phyloP scores from a whole-genome alignment of 805 yeast genomes.

The Myxozyma kluyveri region DNA sequence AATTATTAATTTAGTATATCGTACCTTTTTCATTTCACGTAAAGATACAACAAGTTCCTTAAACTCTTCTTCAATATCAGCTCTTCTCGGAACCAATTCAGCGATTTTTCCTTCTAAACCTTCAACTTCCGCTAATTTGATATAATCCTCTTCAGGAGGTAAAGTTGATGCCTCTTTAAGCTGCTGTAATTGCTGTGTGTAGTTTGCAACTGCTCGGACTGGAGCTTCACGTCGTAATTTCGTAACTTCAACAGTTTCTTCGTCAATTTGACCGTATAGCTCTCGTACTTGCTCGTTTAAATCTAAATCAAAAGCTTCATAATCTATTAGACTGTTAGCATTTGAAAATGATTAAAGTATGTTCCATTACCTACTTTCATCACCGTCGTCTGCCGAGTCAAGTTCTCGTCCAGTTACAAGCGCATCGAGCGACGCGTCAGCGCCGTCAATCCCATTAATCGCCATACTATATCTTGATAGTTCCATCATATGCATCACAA shows the following conservation, averaged over 20 bases:
- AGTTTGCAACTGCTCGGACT: constrained; percentile 37
- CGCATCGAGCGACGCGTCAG: constrained; percentile 33
- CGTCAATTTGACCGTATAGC: constrained; percentile 37
- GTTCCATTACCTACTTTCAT: constrained; percentile 15
- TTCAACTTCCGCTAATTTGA: constrained; percentile 1
- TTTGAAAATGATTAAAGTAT: not conserved
- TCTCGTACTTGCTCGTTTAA: constrained; percentile 59
- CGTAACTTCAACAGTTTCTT: constrained; percentile 56
- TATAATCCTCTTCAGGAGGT: not conserved
- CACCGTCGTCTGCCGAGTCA: constrained; percentile 32
- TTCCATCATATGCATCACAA: constrained; percentile 53
- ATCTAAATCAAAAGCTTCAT: constrained; percentile 68
- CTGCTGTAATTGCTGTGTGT: constrained; percentile 39
- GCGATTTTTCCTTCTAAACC: constrained; percentile 1
- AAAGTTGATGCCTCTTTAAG: constrained; percentile 4
- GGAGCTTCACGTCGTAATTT: constrained; percentile 46
- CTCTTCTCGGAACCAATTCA: constrained; percentile 11
- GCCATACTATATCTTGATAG: constrained; percentile 52
- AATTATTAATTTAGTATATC: not conserved
- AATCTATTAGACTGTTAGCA: constrained; percentile 35
- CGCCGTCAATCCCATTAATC: constrained; percentile 51
- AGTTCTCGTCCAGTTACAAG: constrained; percentile 31
- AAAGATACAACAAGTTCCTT: constrained; percentile 11
- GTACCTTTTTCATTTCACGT: constrained; percentile 22
- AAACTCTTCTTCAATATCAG: constrained; percentile 9